phyloP scores from a whole-genome alignment of 2,329 filamentous ascomycete species.

The Kalaharituber pfeilii region DNA sequence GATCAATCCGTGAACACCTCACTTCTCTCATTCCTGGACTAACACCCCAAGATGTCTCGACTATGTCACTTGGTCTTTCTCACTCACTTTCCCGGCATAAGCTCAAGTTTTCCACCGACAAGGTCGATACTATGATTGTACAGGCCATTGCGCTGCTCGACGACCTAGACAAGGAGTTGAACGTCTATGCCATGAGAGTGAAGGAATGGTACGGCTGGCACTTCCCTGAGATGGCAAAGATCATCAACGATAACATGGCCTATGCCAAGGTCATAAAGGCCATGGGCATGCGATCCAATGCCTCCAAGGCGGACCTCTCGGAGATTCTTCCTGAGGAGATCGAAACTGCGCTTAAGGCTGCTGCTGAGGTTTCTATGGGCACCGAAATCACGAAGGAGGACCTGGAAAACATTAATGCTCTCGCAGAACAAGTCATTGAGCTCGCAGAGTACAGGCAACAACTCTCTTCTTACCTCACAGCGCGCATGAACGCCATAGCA shows the following conservation, averaged over 20 bases:
- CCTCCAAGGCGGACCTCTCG: constrained; percentile 57
- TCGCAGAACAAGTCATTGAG: constrained; percentile 82
- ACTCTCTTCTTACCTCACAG: constrained; percentile 73
- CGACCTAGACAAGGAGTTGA: constrained; percentile 95
- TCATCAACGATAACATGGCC: constrained; percentile 90
- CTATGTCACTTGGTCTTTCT: constrained; percentile 89
- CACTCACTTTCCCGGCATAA: constrained; percentile 95
- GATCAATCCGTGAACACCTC: constrained; percentile 81
- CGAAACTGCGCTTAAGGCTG: constrained; percentile 75
- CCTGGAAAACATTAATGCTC: constrained; percentile 74
- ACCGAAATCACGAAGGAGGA: constrained; percentile 90
- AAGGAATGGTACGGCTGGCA: constrained; percentile 99
- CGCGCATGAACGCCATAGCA: constrained; percentile 90
- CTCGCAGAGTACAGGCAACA: constrained; percentile 82
- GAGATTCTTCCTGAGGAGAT: constrained; percentile 93
- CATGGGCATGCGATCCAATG: constrained; percentile 76
- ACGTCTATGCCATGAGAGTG: constrained; percentile 96
- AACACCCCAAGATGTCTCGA: constrained; percentile 66
- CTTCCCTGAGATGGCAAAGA: constrained; percentile 94
- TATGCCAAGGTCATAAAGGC: constrained; percentile 77
- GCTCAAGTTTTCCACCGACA: constrained; percentile 95
- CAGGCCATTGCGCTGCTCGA: constrained; percentile 89
- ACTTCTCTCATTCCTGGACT: constrained; percentile 81
- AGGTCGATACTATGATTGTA: constrained; percentile 99
- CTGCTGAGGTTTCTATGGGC: constrained; percentile 94